These are phyloP conservation scores for Boletus hoseneyae DNA, from an alignment of 1,284 basidiomycete genomes.

Conservation along the genomic window DNA sequence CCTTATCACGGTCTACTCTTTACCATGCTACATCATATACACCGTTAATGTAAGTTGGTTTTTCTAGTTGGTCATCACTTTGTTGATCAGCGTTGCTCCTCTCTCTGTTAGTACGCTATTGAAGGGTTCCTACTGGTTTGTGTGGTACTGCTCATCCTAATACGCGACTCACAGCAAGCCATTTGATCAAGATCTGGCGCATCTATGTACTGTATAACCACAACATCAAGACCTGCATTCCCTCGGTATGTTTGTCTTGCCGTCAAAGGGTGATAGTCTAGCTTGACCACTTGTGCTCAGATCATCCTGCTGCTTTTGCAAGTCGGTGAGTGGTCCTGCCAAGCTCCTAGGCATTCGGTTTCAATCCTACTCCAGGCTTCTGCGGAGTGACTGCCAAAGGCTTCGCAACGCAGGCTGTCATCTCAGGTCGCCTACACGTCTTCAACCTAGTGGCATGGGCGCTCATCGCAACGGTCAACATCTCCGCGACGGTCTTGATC, in stretches of 20 bases:
- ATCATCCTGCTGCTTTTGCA: conserved; percentile 15
- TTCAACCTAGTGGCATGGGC: conserved; percentile 17
- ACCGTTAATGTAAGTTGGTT: conserved; percentile 15
- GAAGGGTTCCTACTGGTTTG: conserved; percentile 21
- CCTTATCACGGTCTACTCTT: not conserved
- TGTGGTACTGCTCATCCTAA: not conserved
- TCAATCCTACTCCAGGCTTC: conserved; percentile 4
- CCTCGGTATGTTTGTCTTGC: conserved; percentile 13
- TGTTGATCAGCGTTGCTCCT: not conserved
- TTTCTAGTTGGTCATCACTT: not conserved
- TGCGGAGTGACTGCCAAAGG: conserved; percentile 11
- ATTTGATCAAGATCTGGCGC: conserved; percentile 22
- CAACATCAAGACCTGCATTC: conserved; percentile 16
- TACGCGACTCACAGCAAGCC: not conserved
- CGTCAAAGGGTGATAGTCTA: not conserved
- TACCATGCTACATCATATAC: conserved; percentile 23
- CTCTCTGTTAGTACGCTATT: conserved; percentile 10
- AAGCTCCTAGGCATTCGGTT: no score
- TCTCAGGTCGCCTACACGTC: not conserved
- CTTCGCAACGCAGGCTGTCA: not conserved
- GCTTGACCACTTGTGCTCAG: conserved; percentile 4
- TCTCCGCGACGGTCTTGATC: conserved; percentile 19
- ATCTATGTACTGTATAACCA: conserved; percentile 17
- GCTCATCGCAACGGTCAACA: conserved; percentile 19
- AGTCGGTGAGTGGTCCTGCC: conserved; percentile 9